Evolutionary conservation across 2,329 filamentous ascomycete species (phyloP), one percentile per base, ranked within the genome.

Genomic region (Penicillium verrucosum): DNA sequence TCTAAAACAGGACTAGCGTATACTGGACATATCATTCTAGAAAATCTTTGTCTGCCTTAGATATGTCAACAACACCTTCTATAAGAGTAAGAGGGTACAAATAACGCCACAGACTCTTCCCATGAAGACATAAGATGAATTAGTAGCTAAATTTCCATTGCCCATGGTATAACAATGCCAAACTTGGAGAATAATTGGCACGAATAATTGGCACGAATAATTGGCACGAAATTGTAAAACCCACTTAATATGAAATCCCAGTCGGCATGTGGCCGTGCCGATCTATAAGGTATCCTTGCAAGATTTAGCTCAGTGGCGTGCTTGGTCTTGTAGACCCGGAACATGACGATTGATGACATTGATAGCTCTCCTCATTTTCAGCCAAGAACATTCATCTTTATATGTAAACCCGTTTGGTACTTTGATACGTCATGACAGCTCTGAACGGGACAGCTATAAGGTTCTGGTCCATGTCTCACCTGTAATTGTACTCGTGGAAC

Each of bases 271-370:
- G 29, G 29, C 12, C 41, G 9, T 8, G 18, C 32, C 21, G 44
- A 36, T 46, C 44, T 34, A 46, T 30, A 46, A n/a, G 8, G 3
- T 34, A 46, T 36, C 34, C 38, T 47, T 30, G 32, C 18, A 48
- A 38, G 23, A 16, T 29, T n/a, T 51, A 18, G 46, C 23, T 50
- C 34, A 56, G 60, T 63, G 60, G 58, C 58, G 53, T 41, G 38
- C 14, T 51, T 41, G 29, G 32, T 37, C 16, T 34, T 48, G 45
- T n/a, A 42, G 44, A 51, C 56, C 51, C 34, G 50, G 47, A 38
- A 55, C 41, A 63, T 61, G 63, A 64, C 60, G 56, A 51, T 43
- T 18, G 36, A 63, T 60, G 59, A 63, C 64, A 61, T 51, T 38
- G 32, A 46, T 37, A 52, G 56, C 30, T 55, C 36, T 16, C 7